Evolutionary conservation across 768 basidiomycete species (phyloP).

Genomic region (Termitomyces heimii): DNA sequence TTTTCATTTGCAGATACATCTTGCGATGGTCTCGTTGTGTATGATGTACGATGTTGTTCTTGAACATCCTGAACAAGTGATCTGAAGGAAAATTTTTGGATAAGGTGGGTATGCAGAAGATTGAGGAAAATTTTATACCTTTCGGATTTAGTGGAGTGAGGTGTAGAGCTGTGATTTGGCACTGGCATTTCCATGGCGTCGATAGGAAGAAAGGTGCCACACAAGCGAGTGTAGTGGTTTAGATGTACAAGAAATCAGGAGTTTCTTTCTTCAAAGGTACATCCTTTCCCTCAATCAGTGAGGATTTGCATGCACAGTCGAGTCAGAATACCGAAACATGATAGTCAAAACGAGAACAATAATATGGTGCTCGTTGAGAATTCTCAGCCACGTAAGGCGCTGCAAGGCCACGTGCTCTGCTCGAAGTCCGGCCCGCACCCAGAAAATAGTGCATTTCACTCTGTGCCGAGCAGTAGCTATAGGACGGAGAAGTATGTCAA

Average conservation of each 20-base stretch:
- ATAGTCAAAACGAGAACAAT: not conserved
- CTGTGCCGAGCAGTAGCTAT: not conserved
- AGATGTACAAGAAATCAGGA: not conserved
- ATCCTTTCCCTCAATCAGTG: not conserved
- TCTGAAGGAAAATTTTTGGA: not conserved
- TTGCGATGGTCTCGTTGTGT: not conserved
- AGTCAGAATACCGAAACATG: not conserved
- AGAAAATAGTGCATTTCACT: not conserved
- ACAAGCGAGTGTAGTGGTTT: not conserved
- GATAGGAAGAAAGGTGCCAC: not conserved
- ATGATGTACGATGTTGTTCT: not conserved
- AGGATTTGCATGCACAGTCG: not conserved
- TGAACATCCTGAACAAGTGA: not conserved
- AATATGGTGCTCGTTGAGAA: not conserved
- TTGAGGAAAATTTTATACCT: not conserved
- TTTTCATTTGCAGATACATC: not conserved
- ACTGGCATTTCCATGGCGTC: not conserved
- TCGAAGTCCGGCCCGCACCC: not conserved
- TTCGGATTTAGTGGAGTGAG: conserved; percentile 7
- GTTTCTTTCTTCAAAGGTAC: not conserved
- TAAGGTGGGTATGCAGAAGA: not conserved
- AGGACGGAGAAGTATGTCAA: not conserved
- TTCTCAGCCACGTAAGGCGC: no score
- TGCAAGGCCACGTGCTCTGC: not conserved
- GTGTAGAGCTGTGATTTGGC: not conserved